Evolutionary conservation across 768 basidiomycete species (phyloP).

Genomic region (Austroboletus eburneus): DNA sequence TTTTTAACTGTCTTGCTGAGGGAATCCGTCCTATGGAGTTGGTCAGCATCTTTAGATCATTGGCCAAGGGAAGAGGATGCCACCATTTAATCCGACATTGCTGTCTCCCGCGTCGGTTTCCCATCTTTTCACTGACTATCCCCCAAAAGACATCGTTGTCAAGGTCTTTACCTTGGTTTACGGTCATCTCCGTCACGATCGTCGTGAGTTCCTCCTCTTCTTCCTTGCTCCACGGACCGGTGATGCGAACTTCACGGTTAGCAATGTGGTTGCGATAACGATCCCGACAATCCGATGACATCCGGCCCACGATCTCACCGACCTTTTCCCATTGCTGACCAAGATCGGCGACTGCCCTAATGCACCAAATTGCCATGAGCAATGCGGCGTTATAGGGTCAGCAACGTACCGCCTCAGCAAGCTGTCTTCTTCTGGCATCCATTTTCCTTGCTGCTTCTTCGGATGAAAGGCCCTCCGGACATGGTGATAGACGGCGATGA

Average conservation of each 20-base stretch:
- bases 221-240: conserved; percentile 73
- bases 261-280: conserved; percentile 81
- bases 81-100: conserved; percentile 92
- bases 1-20: conserved; percentile 70
- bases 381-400: background rate
- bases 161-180: conserved; percentile 64
- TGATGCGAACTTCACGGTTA: conserved; percentile 57
- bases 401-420: conserved; percentile 53
- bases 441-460: conserved; percentile 62
- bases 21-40: conserved; percentile 61
- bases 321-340: conserved; percentile 85
- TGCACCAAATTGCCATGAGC: conserved; percentile 3
- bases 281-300: conserved; percentile 79
- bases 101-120: conserved; percentile 67
- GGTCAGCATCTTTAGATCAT: conserved; percentile 1
- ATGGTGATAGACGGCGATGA: conserved; percentile 82
- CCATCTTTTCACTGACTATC: conserved; percentile 73
- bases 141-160: conserved; percentile 86
- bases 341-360: conserved; percentile 61
- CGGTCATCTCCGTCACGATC: conserved; percentile 74
- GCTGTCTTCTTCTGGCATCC: conserved; percentile 64
- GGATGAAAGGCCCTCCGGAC: conserved; percentile 70
- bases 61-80: conserved; percentile 6
- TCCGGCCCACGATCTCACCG: conserved; percentile 63
- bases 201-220: conserved; percentile 72